phyloP scores from a whole-genome alignment of 768 basidiomycete species.

The Amanita muscaria region DNA sequence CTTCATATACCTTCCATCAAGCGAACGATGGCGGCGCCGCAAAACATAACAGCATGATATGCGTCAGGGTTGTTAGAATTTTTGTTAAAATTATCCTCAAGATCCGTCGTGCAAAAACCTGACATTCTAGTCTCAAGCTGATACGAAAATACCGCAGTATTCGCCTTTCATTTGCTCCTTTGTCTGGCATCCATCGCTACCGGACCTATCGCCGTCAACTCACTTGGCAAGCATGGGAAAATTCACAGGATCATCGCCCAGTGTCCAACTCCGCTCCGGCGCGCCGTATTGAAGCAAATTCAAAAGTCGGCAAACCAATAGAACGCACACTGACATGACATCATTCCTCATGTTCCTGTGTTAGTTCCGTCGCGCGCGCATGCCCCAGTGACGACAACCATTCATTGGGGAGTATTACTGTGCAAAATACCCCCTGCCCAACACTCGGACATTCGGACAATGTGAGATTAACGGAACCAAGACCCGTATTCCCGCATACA shows the following conservation, averaged over 20 bases:
- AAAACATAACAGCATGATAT: not conserved
- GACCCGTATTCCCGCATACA: not conserved
- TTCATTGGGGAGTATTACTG: too few species aligned
- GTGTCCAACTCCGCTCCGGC: not conserved
- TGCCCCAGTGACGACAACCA: too few species aligned
- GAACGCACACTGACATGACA: not conserved
- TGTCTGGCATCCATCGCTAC: not conserved
- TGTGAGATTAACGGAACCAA: not conserved
- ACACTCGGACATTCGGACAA: constrained; percentile 1
- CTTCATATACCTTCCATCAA: constrained; percentile 3
- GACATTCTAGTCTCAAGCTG: too few species aligned
- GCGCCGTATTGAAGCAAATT: not conserved
- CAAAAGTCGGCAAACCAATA: not conserved
- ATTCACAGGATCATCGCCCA: not conserved
- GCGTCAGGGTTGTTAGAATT: not conserved
- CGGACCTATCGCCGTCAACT: not conserved
- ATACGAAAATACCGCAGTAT: not conserved
- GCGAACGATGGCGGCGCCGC: too few species aligned
- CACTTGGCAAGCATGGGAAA: constrained; percentile 4
- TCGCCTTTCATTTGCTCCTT: not conserved
- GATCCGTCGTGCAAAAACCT: not conserved
- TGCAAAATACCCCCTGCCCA: not conserved
- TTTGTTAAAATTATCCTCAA: too few species aligned
- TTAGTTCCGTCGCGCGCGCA: constrained; percentile 5
- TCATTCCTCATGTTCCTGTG: not conserved